Conservation (phyloP, 345 rosid genomes). For the Moricandia arvensis region DNA sequence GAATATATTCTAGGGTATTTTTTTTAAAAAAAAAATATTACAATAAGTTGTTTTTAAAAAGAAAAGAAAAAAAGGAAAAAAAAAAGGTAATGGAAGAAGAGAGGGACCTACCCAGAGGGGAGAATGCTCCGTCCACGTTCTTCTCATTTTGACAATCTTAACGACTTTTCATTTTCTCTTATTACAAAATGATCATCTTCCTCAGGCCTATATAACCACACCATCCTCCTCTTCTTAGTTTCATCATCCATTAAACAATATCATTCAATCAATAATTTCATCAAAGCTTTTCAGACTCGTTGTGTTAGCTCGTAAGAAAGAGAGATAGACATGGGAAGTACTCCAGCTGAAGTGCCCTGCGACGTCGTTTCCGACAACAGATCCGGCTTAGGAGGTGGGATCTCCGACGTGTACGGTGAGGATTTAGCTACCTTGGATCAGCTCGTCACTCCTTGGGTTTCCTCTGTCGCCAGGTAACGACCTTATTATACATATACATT, state of each 20-base stretch:
- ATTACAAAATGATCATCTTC: neutral
- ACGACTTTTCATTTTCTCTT: conserved; percentile 5
- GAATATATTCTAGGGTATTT: too few species aligned
- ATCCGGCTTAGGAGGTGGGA: conserved; percentile 51
- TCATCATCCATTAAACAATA: neutral
- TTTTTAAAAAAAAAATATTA: neutral
- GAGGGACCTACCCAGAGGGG: conserved; percentile 24
- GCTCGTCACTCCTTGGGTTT: conserved; percentile 86
- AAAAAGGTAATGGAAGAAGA: conserved; percentile 7
- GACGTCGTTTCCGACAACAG: conserved; percentile 46
- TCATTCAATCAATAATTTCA: neutral
- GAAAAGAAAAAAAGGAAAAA: neutral
- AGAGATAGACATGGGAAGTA: conserved; percentile 33
- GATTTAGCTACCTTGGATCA: conserved; percentile 85
- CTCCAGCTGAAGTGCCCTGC: conserved; percentile 31
- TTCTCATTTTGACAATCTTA: conserved; percentile 20
- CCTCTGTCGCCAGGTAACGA: conserved; percentile 79
- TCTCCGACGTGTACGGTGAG: conserved; percentile 72
- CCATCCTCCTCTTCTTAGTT: conserved; percentile 5
- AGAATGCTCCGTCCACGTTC: conserved; percentile 25
- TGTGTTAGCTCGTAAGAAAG: neutral
- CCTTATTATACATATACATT: neutral
- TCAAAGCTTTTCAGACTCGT: neutral
- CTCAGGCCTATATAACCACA: conserved; percentile 20
- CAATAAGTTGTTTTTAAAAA: neutral